Conservation (phyloP, 495 filamentous ascomycete species). For the Elaphomyces granulatus region DNA sequence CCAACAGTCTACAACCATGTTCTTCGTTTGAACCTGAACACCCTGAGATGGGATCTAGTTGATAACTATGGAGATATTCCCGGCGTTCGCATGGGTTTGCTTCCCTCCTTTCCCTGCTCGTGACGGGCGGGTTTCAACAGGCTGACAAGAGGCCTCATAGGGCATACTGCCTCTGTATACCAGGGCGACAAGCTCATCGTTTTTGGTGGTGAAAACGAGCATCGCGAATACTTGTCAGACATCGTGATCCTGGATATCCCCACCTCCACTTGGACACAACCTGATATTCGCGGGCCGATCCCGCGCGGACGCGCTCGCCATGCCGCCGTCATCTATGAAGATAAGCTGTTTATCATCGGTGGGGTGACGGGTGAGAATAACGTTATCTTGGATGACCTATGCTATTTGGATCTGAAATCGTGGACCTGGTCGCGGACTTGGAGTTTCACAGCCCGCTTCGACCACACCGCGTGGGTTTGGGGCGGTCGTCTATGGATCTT, state of each 20-base stretch:
- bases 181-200: constrained; percentile 87
- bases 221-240: constrained; percentile 86
- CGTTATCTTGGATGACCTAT: constrained; percentile 83
- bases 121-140: background rate
- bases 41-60: constrained; percentile 83
- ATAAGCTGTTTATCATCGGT: constrained; percentile 89
- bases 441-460: constrained; percentile 86
- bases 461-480: constrained; percentile 89
- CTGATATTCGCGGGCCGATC: constrained; percentile 64
- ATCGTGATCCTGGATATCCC: constrained; percentile 90
- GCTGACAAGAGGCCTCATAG: constrained; percentile 26
- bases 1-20: constrained; percentile 90
- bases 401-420: constrained; percentile 90
- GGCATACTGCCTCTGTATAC: constrained; percentile 91
- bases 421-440: constrained; percentile 96
- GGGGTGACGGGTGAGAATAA: constrained; percentile 80
- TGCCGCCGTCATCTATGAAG: constrained; percentile 85
- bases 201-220: constrained; percentile 96
- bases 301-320: constrained; percentile 85
- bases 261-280: constrained; percentile 87
- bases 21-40: constrained; percentile 67
- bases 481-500: constrained; percentile 92
- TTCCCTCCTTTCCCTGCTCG: constrained; percentile 1
- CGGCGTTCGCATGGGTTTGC: constrained; percentile 88
- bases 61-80: constrained; percentile 99